Base-by-base conservation (phyloP, 805 yeast genomes). In the Metschnikowia similis region DNA sequence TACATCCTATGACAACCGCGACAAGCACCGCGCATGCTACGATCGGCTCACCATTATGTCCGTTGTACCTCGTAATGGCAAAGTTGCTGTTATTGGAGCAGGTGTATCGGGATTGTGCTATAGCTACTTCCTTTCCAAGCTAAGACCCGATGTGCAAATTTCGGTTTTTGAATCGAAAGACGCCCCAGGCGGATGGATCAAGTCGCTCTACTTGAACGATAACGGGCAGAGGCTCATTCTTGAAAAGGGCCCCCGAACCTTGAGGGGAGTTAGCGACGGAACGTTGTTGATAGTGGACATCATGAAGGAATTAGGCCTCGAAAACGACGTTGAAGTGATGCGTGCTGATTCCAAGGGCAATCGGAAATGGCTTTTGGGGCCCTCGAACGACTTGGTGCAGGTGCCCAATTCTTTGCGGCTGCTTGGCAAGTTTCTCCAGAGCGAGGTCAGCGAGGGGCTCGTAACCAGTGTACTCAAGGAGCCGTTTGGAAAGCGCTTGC, bases 161-260 rank as follows among this genome's bases (percentile, higher is more conserved):
- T 79, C 80, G 1, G 61, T 92, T 0, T 79, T 76, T 50, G 98
- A 92, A 54, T 62, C 76, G 14, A 54, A 74, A 1, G 48, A 59
- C 0, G 69, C 81, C 36, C 66, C 81, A 4, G 97, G 97, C 11
- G 99, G 99, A 0, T 91, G 87, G 79, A 87, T 92, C 61, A 67
- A 76, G 39, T 76, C 89, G 1, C 71, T 78, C 50, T 56, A 54
- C 11, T 43, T 71, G 61, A 58, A 58, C 28, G 71, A 61, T 4
- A 57, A 52, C 16, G 58, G 56, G 9, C 56, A 59, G 6, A 55
- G 57, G 2, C 64, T 77, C 0, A 51, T 75, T 2, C 65, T 89
- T 30, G 98, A 94, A 59, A 85, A 84, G 54, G 99, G 98, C 0
- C 98, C 99, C 0, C 71, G 98, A 45, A 94, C 98, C 0, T 70